Evolutionary conservation across 257 asterid genomes (phyloP).

Genomic region (Schizonepeta tenuifolia): DNA sequence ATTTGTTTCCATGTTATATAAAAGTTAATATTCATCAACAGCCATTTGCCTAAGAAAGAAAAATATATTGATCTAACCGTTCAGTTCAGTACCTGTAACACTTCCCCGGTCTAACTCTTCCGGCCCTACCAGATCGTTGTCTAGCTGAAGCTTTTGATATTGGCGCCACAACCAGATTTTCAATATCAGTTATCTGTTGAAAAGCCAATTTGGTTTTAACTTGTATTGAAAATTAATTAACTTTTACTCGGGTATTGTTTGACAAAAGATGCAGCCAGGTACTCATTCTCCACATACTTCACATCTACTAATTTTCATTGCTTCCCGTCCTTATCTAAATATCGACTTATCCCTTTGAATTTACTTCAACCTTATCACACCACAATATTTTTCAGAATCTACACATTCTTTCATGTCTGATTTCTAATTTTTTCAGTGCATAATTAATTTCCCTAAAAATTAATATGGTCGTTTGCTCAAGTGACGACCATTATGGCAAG

Average conservation of each 20-base stretch:
- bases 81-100: slow-evolving; percentile 85
- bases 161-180: slow-evolving; percentile 87
- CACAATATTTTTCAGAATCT: not conserved
- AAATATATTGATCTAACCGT: too few relatives aligned
- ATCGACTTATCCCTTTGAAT: not conserved
- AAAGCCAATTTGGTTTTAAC: slow-evolving; percentile 30
- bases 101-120: slow-evolving; percentile 96
- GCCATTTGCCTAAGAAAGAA: too few relatives aligned
- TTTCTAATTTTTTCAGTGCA: slow-evolving; percentile 7
- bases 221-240: slow-evolving; percentile 8
- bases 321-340: not conserved
- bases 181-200: slow-evolving; percentile 87
- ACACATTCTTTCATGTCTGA: not conserved
- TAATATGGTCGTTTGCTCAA: not conserved
- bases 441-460: not conserved
- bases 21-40: not conserved
- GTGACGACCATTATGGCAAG: not conserved
- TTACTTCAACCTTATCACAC: not conserved
- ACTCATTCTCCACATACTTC: not conserved
- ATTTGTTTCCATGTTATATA: not conserved
- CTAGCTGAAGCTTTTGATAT: slow-evolving; percentile 95
- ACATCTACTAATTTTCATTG: not conserved
- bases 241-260: slow-evolving; percentile 5
- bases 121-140: slow-evolving; percentile 99
- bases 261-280: slow-evolving; percentile 7